Evolutionary conservation across 768 basidiomycete genomes (phyloP).

Genomic region (Ephemerocybe angulata): DNA sequence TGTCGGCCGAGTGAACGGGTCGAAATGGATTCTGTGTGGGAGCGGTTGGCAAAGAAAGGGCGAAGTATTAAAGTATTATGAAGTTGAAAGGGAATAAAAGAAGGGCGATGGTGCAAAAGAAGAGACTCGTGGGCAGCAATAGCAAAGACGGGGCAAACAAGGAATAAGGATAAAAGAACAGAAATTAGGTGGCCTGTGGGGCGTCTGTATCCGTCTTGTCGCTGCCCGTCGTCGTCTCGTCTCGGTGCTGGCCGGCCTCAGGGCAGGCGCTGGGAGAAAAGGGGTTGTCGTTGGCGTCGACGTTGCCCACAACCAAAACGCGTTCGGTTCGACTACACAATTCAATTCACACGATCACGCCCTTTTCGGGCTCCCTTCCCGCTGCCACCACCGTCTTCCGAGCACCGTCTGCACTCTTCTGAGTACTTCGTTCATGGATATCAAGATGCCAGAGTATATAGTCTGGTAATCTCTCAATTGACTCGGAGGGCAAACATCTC

Average conservation of each 20-base stretch:
- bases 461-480: too few species aligned
- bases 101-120: background rate
- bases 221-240: background rate
- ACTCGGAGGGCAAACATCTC: too few species aligned
- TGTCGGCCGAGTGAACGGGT: background rate
- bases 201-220: background rate
- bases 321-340: conserved; percentile 5
- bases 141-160: background rate
- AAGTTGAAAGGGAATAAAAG: conserved; percentile 1
- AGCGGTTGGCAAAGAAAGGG: background rate
- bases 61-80: background rate
- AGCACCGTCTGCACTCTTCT: too few species aligned
- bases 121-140: background rate
- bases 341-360: conserved; percentile 7
- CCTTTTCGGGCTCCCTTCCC: too few species aligned
- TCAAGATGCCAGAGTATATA: too few species aligned
- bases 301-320: background rate
- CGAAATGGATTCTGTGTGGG: background rate
- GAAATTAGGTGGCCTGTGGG: background rate
- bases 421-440: too few species aligned
- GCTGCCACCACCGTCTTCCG: too few species aligned
- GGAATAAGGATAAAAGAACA: background rate
- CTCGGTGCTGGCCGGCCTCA: background rate
- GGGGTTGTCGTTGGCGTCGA: background rate
- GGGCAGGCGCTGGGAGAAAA: background rate